A percentile compares a stretch with the other conserved stretches of the same genome.
These are phyloP conservation scores for Eucalyptus coolabah DNA, from an alignment of 345 rosid genomes.

Conservation along the genomic window DNA sequence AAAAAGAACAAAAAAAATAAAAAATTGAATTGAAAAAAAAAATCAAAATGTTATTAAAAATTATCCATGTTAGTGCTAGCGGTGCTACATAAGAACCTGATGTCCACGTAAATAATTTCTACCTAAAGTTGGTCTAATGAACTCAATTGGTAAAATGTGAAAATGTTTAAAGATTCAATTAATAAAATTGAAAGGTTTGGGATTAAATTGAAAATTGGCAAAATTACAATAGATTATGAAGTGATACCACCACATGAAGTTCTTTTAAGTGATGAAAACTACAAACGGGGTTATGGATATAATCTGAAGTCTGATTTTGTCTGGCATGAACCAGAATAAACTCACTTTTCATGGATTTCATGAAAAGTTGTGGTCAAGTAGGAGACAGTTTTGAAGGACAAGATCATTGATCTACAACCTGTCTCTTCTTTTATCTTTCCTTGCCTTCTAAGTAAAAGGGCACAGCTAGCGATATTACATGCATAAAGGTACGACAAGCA, in stretches of 20 bases:
- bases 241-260: not conserved
- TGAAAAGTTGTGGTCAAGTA: not conserved
- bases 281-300: not conserved
- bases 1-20: no score
- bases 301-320: not conserved
- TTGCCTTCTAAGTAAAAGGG: not conserved
- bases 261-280: not conserved
- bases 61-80: fast-evolving
- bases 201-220: fast-evolving
- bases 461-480: not conserved
- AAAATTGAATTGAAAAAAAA: no score
- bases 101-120: fast-evolving
- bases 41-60: no score
- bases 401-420: not conserved
- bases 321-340: not conserved
- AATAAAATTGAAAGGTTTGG: fast-evolving
- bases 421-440: not conserved
- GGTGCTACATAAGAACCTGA: fast-evolving
- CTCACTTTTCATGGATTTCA: not conserved
- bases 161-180: no score
- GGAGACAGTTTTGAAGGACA: not conserved
- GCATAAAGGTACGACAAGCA: not conserved
- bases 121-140: fast-evolving
- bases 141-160: fast-evolving
- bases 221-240: not conserved